Evolutionary conservation across 2,329 filamentous ascomycete genomes (phyloP), one percentile per base, ranked within the genome.

Genomic region (Xylariaceae sp.): DNA sequence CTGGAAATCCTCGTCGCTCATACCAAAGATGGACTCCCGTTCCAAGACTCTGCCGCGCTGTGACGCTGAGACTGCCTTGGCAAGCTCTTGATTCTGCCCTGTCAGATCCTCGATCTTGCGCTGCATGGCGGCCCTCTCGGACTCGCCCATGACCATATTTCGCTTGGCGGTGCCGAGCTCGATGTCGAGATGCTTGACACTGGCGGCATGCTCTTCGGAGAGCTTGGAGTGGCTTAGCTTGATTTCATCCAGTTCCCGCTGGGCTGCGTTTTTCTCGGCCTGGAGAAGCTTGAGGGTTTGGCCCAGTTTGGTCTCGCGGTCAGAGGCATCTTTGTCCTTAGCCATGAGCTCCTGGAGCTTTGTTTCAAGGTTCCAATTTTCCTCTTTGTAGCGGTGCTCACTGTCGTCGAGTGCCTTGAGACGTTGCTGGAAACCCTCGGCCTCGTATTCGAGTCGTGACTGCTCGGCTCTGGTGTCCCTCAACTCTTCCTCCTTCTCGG

Each of bases 331-430:
- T 66, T 86, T 90, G 57, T 88, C 81, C 14, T 82, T 78, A 7
- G 87, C 81, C 47, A 88, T 80, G 40, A 93, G 77, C 57, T 97
- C 92, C 63, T 96, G 94, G 18, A 95, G 81, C 63, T 91, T 89
- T 0, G 92, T 96, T 71, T 99, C 94, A 36, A 99, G 80, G 57
- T 89, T 93, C 94, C 94, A 99, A 69, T 97, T 99, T 71, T 97
- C 94, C 66, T 99, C 94, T 73, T 97, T 97, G 75, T 96, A 96
- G 47, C 90, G 87, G 64, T 95, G 88, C 69, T 99, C 94, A 67
- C 89, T 96, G 71, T 99, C 94, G 62, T 97, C 92, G 39, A 97
- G 77, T 6, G 82, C 81, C 66, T 89, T 88, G 58, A 97, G 76
- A 33, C 91, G 84, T 68, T 95, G 89, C 48, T 87, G 82, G 58